Evolutionary conservation across 179 eudicot species (phyloP).

Genomic region (Carnegiea gigantea): DNA sequence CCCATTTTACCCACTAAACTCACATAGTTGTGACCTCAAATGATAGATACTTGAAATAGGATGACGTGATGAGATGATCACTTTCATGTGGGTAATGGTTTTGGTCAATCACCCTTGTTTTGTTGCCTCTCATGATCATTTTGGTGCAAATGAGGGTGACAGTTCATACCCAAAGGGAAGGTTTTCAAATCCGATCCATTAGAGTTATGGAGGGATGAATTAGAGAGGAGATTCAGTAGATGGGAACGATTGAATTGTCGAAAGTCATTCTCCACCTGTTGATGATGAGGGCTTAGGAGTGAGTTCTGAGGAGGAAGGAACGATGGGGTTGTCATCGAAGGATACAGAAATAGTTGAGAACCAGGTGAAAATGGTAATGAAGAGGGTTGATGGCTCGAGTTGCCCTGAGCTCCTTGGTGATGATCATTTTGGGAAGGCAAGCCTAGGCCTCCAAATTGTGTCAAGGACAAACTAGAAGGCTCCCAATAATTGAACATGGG

Average conservation of each 20-base stretch:
- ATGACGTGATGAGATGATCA: not conserved
- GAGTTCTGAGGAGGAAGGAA: slow-evolving; percentile 27
- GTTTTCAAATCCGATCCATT: slow-evolving; percentile 34
- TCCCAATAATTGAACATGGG: slow-evolving; percentile 39
- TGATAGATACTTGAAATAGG: too few species aligned
- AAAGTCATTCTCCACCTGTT: slow-evolving; percentile 34
- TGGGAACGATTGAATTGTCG: slow-evolving; percentile 30
- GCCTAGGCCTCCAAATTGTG: slow-evolving; percentile 34
- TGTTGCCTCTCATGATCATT: slow-evolving; percentile 18
- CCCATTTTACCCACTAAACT: not conserved
- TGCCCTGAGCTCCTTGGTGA: slow-evolving; percentile 20
- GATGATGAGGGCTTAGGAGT: slow-evolving; percentile 15
- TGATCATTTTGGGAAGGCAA: slow-evolving; percentile 26
- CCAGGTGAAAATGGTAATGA: slow-evolving; percentile 28
- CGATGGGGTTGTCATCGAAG: slow-evolving; percentile 34
- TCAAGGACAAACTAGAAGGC: slow-evolving; percentile 40
- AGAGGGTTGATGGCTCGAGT: slow-evolving; percentile 27
- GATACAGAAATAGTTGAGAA: slow-evolving; percentile 35
- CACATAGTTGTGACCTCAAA: not conserved
- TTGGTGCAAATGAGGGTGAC: slow-evolving; percentile 29
- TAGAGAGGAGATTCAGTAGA: slow-evolving; percentile 22
- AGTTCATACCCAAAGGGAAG: slow-evolving; percentile 34
- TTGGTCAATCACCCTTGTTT: slow-evolving; percentile 23
- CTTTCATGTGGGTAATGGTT: not conserved
- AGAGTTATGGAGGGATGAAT: slow-evolving; percentile 25